Base-by-base conservation (phyloP, 2,329 filamentous ascomycete genomes). In the Dryadomyces sulphureus region DNA sequence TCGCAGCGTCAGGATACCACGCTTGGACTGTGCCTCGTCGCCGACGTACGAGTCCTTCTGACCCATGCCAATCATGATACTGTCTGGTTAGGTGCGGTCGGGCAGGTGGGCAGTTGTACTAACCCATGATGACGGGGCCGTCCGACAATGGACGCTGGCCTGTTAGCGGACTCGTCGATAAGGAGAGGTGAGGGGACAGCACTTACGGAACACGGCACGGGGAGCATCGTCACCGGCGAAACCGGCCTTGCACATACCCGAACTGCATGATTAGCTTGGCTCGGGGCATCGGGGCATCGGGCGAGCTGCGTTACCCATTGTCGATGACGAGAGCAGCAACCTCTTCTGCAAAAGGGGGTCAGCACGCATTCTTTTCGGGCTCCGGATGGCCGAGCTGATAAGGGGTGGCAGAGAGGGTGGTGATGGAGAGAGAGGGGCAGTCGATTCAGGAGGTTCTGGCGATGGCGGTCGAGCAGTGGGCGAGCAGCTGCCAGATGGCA, bases 31-130 rank as follows among this genome's bases (percentile, higher is more conserved):
- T 74, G 92, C 92, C 79, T 98, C 92, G 75, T 98, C 92, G 79
- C 92, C 92, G 62, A 98, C 92, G 67, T 98, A 98, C 54, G 92
- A 96, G 80, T 98, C 92, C 79, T 98, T 98, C 76, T 96, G 92
- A 62, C 92, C 92, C 92, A 98, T 98, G 81, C 92, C 92, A 70
- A 98, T 96, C 92, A 98, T 98, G 78, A 98, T 96, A 81, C 90
- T 94, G 45, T 11, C 20, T 44, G 27, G 57, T 63, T 57, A 64
- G 61, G 49, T 47, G 42, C 8, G 35, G 44, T 19, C 30, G 24
- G n/a, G 16, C 17, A 38, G 34, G 14, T 24, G 11, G 8, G 34
- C 32, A 21, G 21, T 5, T 20, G 39, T 54, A 77, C 80, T 81
- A 87, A 95, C 89, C 89, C 92, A 92, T 96, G 92, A 70, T 98